A percentile compares a stretch with the other conserved stretches of the same genome.
phyloP scores from a whole-genome alignment of 2,329 filamentous ascomycete genomes.

The Xylaria digitata region DNA sequence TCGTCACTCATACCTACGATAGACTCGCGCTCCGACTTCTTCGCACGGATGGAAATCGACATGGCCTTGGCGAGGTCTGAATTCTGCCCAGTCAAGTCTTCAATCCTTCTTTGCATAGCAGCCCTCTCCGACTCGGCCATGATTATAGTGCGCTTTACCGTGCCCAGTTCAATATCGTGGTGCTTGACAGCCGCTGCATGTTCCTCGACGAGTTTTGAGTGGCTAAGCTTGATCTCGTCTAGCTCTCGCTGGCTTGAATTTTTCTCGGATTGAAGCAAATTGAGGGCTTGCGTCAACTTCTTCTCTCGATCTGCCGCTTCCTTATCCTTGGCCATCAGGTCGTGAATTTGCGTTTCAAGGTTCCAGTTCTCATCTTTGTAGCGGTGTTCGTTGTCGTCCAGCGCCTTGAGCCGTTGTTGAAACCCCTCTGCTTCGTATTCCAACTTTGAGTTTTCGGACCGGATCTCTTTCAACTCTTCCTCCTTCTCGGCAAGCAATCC shows the following conservation, averaged over 20 bases:
- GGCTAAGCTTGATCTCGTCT: constrained; percentile 85
- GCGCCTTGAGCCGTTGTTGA: constrained; percentile 79
- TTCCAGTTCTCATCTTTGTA: constrained; percentile 99
- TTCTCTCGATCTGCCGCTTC: constrained; percentile 86
- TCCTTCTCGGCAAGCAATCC: constrained; percentile 87
- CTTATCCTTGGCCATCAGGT: constrained; percentile 77
- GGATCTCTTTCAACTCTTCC: constrained; percentile 80
- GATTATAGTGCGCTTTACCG: constrained; percentile 81
- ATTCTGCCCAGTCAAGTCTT: constrained; percentile 89
- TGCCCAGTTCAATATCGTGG: constrained; percentile 88
- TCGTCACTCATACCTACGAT: constrained; percentile 70
- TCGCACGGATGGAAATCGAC: constrained; percentile 73
- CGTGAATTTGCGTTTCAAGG: constrained; percentile 90
- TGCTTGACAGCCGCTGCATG: constrained; percentile 80
- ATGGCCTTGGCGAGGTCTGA: constrained; percentile 89
- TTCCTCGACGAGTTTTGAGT: constrained; percentile 84
- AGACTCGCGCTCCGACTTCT: constrained; percentile 72
- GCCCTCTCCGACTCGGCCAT: constrained; percentile 82
- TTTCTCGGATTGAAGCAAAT: constrained; percentile 78
- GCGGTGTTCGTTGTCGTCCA: constrained; percentile 94
- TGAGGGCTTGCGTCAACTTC: constrained; percentile 79
- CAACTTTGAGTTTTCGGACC: constrained; percentile 79
- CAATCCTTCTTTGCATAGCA: constrained; percentile 84
- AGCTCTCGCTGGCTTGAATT: constrained; percentile 82
- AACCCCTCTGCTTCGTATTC: constrained; percentile 85